Evolutionary conservation across 257 asterid genomes (phyloP), one percentile per base, ranked within the genome.

Genomic region (Nyctanthes arbortristis): DNA sequence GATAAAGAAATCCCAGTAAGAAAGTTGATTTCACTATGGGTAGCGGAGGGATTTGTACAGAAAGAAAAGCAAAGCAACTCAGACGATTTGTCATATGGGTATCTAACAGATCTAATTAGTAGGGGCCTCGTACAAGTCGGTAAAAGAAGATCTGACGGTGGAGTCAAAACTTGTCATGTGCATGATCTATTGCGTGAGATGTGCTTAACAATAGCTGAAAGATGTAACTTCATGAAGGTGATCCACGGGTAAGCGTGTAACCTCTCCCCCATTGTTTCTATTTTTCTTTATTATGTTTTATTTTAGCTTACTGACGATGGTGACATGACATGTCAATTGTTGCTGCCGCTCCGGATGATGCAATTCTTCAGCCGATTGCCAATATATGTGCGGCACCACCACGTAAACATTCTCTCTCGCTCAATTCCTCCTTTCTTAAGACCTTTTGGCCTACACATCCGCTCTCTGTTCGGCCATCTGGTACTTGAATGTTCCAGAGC

Each of bases 131-230:
- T 76, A 33, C 25, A 32, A 16, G 57, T 31, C 56, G 35, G 67
- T 66, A 36, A 56, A 39, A 34, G 62, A 25, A 34, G 73, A 59
- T 65, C 67, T 9, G 59, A 34, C 4, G 81, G 78, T 9, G 25
- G 67, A 4, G 13, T 63, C 1, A 73, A 24, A 28, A 18, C 66
- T 18, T 72, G 70, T 20, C 13, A 28, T 25, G 60, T 66, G 27
- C 79, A 73, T 40, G 79, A 78, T 67, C 72, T 73, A 20, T 32
- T 78, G 65, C 57, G 68, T 39, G 69, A 72, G 12, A 57, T 71
- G 34, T 59, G 72, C 65, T 31, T 34, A 33, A 47, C 47, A 67
- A 72, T 10, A 54, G 73, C 69, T 6, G 7, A 30, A 34, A 63
- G 66, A 58, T 70, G 72, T 29, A 57, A 59, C 47, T 68, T 79